Evolutionary conservation across 495 filamentous ascomycete species (phyloP).

Genomic region (Neurospora sp.): DNA sequence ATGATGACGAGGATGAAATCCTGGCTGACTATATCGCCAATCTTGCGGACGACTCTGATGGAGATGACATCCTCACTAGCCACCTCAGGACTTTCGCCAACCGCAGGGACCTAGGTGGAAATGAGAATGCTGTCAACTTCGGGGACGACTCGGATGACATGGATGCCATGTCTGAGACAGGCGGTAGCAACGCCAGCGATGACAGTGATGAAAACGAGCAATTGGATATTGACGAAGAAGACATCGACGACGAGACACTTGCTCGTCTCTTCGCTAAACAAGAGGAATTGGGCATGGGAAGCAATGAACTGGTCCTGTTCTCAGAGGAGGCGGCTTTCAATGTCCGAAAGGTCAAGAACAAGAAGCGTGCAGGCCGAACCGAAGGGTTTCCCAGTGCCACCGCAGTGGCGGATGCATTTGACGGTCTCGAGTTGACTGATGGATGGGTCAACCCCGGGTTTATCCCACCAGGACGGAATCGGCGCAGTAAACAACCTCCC

Average conservation of each 20-base stretch:
- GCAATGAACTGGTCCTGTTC: slow-evolving; percentile 47
- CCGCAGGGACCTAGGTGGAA: slow-evolving; percentile 39
- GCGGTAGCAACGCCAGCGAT: slow-evolving; percentile 21
- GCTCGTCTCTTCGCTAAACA: slow-evolving; percentile 54
- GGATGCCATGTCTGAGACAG: slow-evolving; percentile 14
- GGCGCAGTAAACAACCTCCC: slow-evolving; percentile 36
- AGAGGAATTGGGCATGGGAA: slow-evolving; percentile 53
- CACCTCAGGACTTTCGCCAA: slow-evolving; percentile 19
- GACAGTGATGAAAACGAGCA: slow-evolving; percentile 25
- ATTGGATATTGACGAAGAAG: slow-evolving; percentile 9
- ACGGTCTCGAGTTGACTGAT: slow-evolving; percentile 76
- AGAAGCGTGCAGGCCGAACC: slow-evolving; percentile 3
- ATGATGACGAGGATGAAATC: slow-evolving; percentile 40
- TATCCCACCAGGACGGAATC: slow-evolving; percentile 47
- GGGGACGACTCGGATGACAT: slow-evolving; percentile 9
- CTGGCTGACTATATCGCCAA: slow-evolving; percentile 73
- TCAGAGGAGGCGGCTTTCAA: slow-evolving; percentile 21
- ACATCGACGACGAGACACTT: slow-evolving; percentile 47
- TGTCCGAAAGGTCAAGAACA: not conserved
- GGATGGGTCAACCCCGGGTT: slow-evolving; percentile 50
- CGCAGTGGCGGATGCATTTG: slow-evolving; percentile 62
- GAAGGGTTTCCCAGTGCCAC: slow-evolving; percentile 42
- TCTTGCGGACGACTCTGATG: slow-evolving; percentile 36
- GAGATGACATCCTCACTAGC: slow-evolving; percentile 17
- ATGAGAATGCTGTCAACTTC: slow-evolving; percentile 19